These are phyloP conservation scores for Lignosus rhinocerotis DNA, from an alignment of 1,284 basidiomycete genomes.

Conservation along the genomic window DNA sequence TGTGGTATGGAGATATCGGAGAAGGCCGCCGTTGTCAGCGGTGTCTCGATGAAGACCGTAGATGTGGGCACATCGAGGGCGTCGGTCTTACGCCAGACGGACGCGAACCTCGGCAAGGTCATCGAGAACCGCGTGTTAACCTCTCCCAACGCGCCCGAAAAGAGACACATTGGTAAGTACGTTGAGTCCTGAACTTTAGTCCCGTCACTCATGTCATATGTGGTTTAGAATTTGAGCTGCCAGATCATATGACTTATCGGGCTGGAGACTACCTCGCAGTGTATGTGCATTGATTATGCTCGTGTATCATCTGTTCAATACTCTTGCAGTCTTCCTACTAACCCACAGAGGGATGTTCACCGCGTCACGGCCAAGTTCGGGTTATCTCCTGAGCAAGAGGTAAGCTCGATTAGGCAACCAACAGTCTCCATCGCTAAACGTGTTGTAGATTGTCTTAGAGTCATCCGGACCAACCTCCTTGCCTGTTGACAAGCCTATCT, in stretches of 20 bases:
- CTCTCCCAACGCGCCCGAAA: constrained; percentile 39
- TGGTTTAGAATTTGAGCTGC: constrained; percentile 42
- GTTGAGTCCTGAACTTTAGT: not conserved
- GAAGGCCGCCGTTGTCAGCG: constrained; percentile 11
- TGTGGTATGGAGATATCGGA: constrained; percentile 30
- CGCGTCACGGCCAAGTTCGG: constrained; percentile 41
- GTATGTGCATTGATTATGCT: constrained; percentile 27
- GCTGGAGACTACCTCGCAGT: constrained; percentile 54
- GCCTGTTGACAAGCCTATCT: constrained; percentile 41
- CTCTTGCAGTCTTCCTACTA: constrained; percentile 39
- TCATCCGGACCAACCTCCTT: constrained; percentile 43
- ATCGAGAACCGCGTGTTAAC: constrained; percentile 43
- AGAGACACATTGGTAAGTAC: constrained; percentile 43
- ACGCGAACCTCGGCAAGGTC: constrained; percentile 42
- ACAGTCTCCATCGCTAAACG: not conserved
- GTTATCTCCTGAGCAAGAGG: constrained; percentile 45
- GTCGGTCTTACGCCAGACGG: constrained; percentile 39
- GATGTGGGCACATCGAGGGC: constrained; percentile 39
- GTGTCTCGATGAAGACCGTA: constrained; percentile 36
- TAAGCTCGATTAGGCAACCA: constrained; percentile 10
- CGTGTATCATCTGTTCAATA: not conserved
- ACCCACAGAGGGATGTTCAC: constrained; percentile 41
- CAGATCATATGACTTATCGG: constrained; percentile 41
- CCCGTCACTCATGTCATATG: not conserved
- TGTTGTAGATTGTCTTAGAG: constrained; percentile 38